These are phyloP conservation scores for Pleoardoris graminearum DNA, from an alignment of 2,329 filamentous ascomycete species.

Conservation along the genomic window DNA sequence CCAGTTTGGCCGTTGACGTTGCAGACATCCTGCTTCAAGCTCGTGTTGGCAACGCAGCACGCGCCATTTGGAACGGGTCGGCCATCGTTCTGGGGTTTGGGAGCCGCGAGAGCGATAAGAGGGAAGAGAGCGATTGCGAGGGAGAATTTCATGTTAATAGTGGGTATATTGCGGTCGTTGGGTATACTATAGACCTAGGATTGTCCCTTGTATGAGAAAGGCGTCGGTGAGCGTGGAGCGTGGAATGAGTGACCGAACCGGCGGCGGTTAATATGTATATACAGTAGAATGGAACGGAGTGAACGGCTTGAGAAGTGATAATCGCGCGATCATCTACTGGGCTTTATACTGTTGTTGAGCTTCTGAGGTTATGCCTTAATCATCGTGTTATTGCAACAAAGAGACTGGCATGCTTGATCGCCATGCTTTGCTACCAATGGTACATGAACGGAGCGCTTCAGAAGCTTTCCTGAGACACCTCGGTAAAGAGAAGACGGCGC, in stretches of 20 bases:
- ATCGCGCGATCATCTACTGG: neutral
- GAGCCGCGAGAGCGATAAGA: conserved; percentile 24
- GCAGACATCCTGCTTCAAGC: conserved; percentile 38
- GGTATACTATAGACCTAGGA: neutral
- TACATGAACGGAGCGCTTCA: neutral
- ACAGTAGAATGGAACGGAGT: conserved; percentile 1
- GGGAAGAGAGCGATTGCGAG: conserved; percentile 23
- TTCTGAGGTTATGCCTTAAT: conserved; percentile 5
- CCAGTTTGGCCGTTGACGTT: conserved; percentile 32
- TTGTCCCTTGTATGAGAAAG: neutral
- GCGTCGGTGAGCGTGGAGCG: conserved; percentile 3
- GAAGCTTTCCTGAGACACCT: neutral
- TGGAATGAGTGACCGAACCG: conserved; percentile 18
- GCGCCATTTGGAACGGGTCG: conserved; percentile 30
- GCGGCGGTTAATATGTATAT: conserved; percentile 12
- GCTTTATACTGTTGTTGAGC: neutral
- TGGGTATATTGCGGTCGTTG: conserved; percentile 5
- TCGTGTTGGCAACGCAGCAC: conserved; percentile 33
- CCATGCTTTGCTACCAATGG: no score
- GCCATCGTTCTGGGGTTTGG: conserved; percentile 25
- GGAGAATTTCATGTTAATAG: conserved; percentile 33
- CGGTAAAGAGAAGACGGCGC: neutral
- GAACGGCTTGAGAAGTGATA: neutral
- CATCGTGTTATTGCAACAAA: neutral
- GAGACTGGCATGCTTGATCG: neutral